These are phyloP conservation scores for Boletus subcaerulescens DNA, from an alignment of 768 basidiomycete species.

Conservation along the genomic window DNA sequence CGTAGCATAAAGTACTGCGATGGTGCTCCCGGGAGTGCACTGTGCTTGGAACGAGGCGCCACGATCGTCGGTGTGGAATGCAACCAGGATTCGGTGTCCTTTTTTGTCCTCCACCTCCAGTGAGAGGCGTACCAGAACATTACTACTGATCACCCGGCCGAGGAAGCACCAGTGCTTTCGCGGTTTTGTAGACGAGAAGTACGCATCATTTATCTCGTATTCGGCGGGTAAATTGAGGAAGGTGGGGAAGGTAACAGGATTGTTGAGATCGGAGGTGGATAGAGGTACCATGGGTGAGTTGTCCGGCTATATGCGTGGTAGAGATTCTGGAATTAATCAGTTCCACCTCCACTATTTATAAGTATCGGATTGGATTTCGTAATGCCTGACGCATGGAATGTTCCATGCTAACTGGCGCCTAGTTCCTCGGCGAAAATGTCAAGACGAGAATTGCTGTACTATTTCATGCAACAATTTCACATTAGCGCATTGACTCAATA, in stretches of 20 bases:
- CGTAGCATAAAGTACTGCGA: constrained; percentile 31
- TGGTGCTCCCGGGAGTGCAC: constrained; percentile 28
- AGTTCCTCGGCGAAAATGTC: background rate
- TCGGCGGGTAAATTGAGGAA: constrained; percentile 26
- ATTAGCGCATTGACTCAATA: background rate
- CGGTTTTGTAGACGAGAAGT: constrained; percentile 25
- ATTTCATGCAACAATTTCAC: background rate
- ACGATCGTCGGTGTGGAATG: constrained; percentile 33
- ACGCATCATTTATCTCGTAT: constrained; percentile 13
- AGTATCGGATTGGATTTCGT: background rate
- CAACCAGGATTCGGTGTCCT: constrained; percentile 23
- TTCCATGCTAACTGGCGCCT: background rate
- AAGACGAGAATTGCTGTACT: background rate
- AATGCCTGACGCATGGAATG: background rate
- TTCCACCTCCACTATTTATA: constrained; percentile 15
- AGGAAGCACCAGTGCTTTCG: constrained; percentile 32
- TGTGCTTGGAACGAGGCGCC: constrained; percentile 19
- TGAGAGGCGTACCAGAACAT: constrained; percentile 26
- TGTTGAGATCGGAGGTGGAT: constrained; percentile 27
- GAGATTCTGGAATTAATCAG: background rate
- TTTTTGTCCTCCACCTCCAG: constrained; percentile 30
- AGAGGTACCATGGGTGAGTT: constrained; percentile 18
- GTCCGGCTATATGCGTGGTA: background rate
- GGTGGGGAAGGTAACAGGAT: constrained; percentile 21
- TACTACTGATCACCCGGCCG: constrained; percentile 23